These are phyloP conservation scores for Ceratocystis albifundus DNA, from an alignment of 2,329 filamentous ascomycete genomes.

Conservation along the genomic window DNA sequence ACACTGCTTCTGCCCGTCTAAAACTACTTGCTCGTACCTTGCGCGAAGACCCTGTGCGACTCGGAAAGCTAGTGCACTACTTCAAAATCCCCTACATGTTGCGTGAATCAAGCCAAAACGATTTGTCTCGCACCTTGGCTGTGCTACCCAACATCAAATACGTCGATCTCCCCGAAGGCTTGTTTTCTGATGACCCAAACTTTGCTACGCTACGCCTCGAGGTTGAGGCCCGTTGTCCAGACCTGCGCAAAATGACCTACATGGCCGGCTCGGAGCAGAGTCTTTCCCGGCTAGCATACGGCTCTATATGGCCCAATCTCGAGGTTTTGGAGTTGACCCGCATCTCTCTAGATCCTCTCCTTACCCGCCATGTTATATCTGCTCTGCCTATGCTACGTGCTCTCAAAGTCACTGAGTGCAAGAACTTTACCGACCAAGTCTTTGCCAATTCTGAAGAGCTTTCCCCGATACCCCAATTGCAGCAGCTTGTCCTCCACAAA, in stretches of 20 bases:
- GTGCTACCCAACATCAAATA: slow-evolving; percentile 76
- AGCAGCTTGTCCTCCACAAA: slow-evolving; percentile 60
- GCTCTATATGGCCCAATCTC: slow-evolving; percentile 55
- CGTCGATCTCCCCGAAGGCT: slow-evolving; percentile 79
- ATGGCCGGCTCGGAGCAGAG: slow-evolving; percentile 64
- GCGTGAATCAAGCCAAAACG: slow-evolving; percentile 71
- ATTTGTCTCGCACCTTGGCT: slow-evolving; percentile 74
- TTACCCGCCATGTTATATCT: slow-evolving; percentile 59
- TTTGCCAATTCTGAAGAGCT: slow-evolving; percentile 55
- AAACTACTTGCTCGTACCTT: slow-evolving; percentile 71
- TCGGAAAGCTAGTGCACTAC: slow-evolving; percentile 61
- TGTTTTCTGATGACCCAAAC: slow-evolving; percentile 67
- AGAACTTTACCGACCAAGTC: slow-evolving; percentile 64
- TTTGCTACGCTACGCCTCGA: slow-evolving; percentile 71
- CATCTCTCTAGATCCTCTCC: slow-evolving; percentile 57
- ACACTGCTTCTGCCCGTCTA: slow-evolving; percentile 64
- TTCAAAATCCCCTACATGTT: slow-evolving; percentile 94
- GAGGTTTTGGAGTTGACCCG: slow-evolving; percentile 61
- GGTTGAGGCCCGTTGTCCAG: slow-evolving; percentile 68
- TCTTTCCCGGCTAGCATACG: slow-evolving; percentile 56
- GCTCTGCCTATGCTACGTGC: slow-evolving; percentile 57
- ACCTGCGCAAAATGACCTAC: slow-evolving; percentile 84
- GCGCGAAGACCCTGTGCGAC: slow-evolving; percentile 56
- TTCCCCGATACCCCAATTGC: slow-evolving; percentile 61
- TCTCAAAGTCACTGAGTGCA: slow-evolving; percentile 59